These are phyloP conservation scores for Batkoa obscura DNA, from an alignment of 371 early-diverging fungal genomes.

Conservation along the genomic window DNA sequence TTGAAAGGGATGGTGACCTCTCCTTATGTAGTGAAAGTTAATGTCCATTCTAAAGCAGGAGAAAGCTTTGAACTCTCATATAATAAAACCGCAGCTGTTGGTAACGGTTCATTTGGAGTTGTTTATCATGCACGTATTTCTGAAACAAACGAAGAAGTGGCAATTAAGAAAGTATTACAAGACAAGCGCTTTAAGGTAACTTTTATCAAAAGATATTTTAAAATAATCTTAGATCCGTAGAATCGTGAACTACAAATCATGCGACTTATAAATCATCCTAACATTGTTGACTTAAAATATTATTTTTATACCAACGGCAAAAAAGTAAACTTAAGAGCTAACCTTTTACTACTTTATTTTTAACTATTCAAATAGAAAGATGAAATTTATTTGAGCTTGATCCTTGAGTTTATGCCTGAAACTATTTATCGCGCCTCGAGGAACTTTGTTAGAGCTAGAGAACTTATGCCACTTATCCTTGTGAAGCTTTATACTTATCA, in stretches of 20 bases:
- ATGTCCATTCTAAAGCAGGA: conserved; percentile 26
- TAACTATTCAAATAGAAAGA: conserved; percentile 31
- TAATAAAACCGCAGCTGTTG: conserved; percentile 71
- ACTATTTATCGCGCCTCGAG: conserved; percentile 82
- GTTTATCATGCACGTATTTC: conserved; percentile 84
- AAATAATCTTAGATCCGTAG: conserved; percentile 16
- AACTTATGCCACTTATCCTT: conserved; percentile 73
- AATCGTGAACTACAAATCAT: conserved; percentile 94
- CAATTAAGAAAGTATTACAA: conserved; percentile 91
- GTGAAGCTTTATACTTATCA: conserved; percentile 96
- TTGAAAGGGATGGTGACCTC: too few species aligned
- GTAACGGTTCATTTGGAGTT: conserved; percentile 92
- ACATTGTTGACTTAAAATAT: conserved; percentile 65
- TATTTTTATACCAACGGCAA: conserved; percentile 81
- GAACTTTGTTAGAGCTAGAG: conserved; percentile 70
- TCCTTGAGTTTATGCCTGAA: conserved; percentile 88
- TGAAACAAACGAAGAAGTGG: conserved; percentile 52
- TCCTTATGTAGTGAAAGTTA: background rate
- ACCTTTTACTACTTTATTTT: background rate
- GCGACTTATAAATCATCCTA: conserved; percentile 72
- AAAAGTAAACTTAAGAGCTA: conserved; percentile 21
- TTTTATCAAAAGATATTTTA: background rate
- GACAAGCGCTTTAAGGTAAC: conserved; percentile 86
- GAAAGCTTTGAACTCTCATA: conserved; percentile 64
- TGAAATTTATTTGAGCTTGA: conserved; percentile 81